A percentile compares a stretch with the other conserved stretches of the same genome.
Evolutionary conservation across 768 basidiomycete species (phyloP).

Genomic region (Aureoboletus auriporus): DNA sequence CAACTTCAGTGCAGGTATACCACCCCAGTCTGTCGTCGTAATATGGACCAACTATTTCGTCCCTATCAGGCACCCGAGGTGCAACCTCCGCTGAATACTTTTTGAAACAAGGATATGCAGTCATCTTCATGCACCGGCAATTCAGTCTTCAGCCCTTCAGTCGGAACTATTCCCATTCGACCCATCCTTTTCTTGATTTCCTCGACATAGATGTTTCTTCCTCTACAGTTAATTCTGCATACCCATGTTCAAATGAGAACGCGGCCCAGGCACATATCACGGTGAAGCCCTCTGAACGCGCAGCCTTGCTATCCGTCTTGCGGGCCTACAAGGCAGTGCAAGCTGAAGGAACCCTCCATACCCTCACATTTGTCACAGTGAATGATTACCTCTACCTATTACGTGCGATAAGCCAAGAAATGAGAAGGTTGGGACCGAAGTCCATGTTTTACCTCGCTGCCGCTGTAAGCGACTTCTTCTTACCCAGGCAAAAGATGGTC

Average conservation of each 20-base stretch:
- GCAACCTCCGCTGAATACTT: constrained; percentile 99
- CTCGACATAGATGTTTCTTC: constrained; percentile 56
- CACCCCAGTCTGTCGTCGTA: background rate
- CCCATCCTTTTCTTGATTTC: constrained; percentile 96
- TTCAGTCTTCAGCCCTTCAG: constrained; percentile 98
- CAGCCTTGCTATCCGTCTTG: constrained; percentile 67
- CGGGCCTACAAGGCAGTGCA: constrained; percentile 80
- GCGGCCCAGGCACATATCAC: constrained; percentile 46
- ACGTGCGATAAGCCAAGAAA: constrained; percentile 74
- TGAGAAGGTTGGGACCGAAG: constrained; percentile 61
- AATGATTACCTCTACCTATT: constrained; percentile 96
- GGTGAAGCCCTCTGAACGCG: constrained; percentile 62
- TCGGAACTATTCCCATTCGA: constrained; percentile 96
- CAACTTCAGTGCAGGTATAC: constrained; percentile 94
- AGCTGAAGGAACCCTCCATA: constrained; percentile 67
- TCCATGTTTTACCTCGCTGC: constrained; percentile 97
- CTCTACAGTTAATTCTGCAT: constrained; percentile 14
- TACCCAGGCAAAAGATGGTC: constrained; percentile 88
- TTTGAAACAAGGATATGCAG: constrained; percentile 88
- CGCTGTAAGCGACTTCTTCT: constrained; percentile 97
- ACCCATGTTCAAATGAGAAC: constrained; percentile 30
- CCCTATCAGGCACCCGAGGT: constrained; percentile 76
- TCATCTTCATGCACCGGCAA: constrained; percentile 98
- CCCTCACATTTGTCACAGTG: constrained; percentile 88
- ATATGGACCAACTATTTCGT: background rate